Conservation (phyloP, 106 monocot species). For the Vanilla planifolia region DNA sequence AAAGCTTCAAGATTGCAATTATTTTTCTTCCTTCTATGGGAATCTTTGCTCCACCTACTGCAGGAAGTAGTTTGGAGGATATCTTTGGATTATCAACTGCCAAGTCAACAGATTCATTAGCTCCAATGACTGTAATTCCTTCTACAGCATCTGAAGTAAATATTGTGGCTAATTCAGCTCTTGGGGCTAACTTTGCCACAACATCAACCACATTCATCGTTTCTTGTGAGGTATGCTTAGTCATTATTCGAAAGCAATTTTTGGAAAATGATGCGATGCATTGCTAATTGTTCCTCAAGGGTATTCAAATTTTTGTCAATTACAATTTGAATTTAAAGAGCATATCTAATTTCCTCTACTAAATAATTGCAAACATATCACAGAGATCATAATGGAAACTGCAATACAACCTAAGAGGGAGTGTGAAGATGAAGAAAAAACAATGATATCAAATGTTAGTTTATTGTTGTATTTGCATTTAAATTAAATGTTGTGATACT, state of each 20-base stretch:
- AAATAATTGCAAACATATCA: too few species aligned
- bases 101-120: slow-evolving; percentile 28
- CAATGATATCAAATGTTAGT: too few species aligned
- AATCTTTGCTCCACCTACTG: slow-evolving; percentile 7
- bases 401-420: too few species aligned
- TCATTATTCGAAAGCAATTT: neutral
- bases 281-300: neutral
- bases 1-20: too few species aligned
- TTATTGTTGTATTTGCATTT: too few species aligned
- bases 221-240: slow-evolving; percentile 22
- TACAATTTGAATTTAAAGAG: neutral
- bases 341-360: too few species aligned
- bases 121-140: slow-evolving; percentile 17
- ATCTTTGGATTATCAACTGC: slow-evolving; percentile 34
- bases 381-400: too few species aligned
- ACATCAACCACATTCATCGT: slow-evolving; percentile 14
- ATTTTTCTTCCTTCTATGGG: too few species aligned
- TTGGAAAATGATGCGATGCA: neutral
- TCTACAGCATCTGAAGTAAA: slow-evolving; percentile 9
- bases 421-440: too few species aligned
- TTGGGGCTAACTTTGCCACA: slow-evolving; percentile 9
- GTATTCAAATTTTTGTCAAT: neutral
- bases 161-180: slow-evolving; percentile 13
- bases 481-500: too few species aligned
- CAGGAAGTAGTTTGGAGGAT: slow-evolving; percentile 21